Conservation (phyloP, 1,284 basidiomycete species). For the Ustilago curta region DNA sequence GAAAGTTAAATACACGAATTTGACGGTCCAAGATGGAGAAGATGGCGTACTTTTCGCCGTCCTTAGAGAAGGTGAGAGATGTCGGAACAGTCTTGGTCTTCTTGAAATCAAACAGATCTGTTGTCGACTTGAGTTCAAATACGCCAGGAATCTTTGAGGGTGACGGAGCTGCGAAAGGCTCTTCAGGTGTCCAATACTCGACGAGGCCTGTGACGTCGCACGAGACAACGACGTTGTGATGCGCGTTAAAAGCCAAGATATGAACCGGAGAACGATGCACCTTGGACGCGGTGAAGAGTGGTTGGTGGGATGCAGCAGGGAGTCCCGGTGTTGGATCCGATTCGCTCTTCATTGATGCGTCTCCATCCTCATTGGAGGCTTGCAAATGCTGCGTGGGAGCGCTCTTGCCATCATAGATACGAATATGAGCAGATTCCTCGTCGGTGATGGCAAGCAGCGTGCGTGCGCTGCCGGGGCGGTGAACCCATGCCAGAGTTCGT, state of each 20-base stretch:
- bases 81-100: constrained; percentile 95
- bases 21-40: constrained; percentile 92
- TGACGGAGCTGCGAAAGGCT: constrained; percentile 78
- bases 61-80: constrained; percentile 88
- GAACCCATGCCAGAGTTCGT: constrained; percentile 78
- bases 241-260: constrained; percentile 77
- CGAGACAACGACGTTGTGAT: constrained; percentile 90
- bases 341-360: neutral
- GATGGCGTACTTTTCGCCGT: constrained; percentile 86
- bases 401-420: constrained; percentile 87
- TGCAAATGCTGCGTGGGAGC: neutral
- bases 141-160: constrained; percentile 72
- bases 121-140: constrained; percentile 90
- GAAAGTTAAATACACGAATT: constrained; percentile 91
- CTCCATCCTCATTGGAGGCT: neutral
- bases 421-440: constrained; percentile 78
- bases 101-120: constrained; percentile 97
- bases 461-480: constrained; percentile 85
- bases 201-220: constrained; percentile 94
- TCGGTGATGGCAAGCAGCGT: constrained; percentile 91
- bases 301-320: constrained; percentile 9
- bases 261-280: constrained; percentile 42
- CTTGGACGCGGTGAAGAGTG: constrained; percentile 31
- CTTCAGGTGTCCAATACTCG: constrained; percentile 95
- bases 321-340: neutral